phyloP scores from a whole-genome alignment of 306 rosid species.

The Echinosophora koreensis region DNA sequence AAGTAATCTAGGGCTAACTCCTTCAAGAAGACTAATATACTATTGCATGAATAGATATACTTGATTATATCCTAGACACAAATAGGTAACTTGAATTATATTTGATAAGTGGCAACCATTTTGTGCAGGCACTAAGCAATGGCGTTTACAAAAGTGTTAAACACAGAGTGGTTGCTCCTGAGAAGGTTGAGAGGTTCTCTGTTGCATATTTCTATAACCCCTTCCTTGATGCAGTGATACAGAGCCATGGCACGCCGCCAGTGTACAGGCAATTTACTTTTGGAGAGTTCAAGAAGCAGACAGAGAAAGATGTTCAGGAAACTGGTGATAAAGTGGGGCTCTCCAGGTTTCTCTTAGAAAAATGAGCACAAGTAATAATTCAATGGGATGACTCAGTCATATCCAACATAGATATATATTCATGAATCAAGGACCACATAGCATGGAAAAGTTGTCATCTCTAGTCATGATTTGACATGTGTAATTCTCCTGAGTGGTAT shows the following conservation, averaged over 20 bases:
- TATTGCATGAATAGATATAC: not conserved
- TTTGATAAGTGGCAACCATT: not conserved
- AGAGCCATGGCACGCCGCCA: slow-evolving; percentile 49
- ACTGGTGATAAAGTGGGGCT: slow-evolving; percentile 82
- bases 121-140: slow-evolving; percentile 77
- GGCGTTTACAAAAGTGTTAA: slow-evolving; percentile 68
- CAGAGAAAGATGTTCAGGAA: slow-evolving; percentile 61
- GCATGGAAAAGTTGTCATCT: not conserved
- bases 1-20: not conserved
- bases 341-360: slow-evolving; percentile 62
- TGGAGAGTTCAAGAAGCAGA: slow-evolving; percentile 60
- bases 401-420: not conserved
- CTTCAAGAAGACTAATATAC: not conserved
- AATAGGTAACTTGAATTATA: not conserved
- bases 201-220: slow-evolving; percentile 81
- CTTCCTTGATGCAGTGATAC: slow-evolving; percentile 55
- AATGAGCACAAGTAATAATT: not conserved
- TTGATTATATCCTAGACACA: not conserved
- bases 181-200: slow-evolving; percentile 65
- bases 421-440: slow-evolving; percentile 11
- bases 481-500: not conserved
- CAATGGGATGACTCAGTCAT: slow-evolving; percentile 5
- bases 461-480: not conserved
- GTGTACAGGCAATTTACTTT: slow-evolving; percentile 66
- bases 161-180: slow-evolving; percentile 63